Base-by-base conservation (phyloP, 2,329 filamentous ascomycete species). In the Diaporthe sp. region DNA sequence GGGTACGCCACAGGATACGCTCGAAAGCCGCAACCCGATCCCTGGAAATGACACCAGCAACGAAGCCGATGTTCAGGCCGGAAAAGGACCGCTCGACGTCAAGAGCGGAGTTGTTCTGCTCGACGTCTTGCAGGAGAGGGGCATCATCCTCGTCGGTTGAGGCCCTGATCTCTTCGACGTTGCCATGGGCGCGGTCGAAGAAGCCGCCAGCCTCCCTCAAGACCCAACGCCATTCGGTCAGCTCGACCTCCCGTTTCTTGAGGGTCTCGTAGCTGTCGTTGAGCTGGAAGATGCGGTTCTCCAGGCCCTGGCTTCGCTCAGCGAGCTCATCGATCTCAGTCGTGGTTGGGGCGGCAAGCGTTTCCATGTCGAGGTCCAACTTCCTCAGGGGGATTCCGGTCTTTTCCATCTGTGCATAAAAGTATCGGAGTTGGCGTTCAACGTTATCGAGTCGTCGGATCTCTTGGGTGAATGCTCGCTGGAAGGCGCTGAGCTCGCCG, bases 231-330 rank as follows among this genome's bases (percentile, higher is more conserved):
- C 97, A 98, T 87, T 99, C 97, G 15, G 94, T 98, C 81, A 99
- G 89, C 84, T 99, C 97, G 76, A 98, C 95, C 88, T 98, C 97
- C 75, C 96, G 93, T 88, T 97, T 98, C 91, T 98, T 98, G 84
- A 99, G 87, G 22, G 95, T 98, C 88, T 99, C 97, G 85, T 99
- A 98, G 87, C 96, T 98, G 83, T 98, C 97, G 84, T 98, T 98
- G 77, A 99, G 87, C 79, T 96, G 96, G 75, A 92, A 93, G 79
- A 99, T 92, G 77, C 97, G 92, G 87, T 97, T 94, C 86, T 99
- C 97, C 74, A 99, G 90, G 85, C 92, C 94, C 86, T 98, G 95
- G 84, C 95, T 95, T 81, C 96, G 94, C 83, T 98, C 96, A 75
- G 95, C 92, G 77, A 99, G 92, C 84, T 98, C 96, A 82, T 99